Percentiles rank a stretch among this genome's conserved stretches.
phyloP scores from a whole-genome alignment of 2,329 filamentous ascomycete genomes.

The Gaeumannomyces tritici region DNA sequence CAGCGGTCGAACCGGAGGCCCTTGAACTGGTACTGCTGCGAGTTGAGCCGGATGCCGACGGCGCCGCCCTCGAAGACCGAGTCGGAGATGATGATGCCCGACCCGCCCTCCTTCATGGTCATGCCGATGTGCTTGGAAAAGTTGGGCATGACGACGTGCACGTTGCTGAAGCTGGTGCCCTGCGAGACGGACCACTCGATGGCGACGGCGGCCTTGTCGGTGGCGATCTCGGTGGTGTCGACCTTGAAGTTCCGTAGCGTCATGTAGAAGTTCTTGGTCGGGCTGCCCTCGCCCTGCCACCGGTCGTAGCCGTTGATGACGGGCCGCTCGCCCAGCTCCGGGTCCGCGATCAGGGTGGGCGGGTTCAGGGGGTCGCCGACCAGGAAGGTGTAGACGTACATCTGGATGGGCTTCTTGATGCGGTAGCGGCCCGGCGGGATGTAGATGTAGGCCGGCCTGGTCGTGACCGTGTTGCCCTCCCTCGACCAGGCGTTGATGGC shows the following conservation, averaged over 20 bases:
- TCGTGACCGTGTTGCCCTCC: slow-evolving; percentile 16
- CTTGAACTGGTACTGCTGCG: slow-evolving; percentile 4
- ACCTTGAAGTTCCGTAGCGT: slow-evolving; percentile 32
- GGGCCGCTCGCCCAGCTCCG: slow-evolving; percentile 9
- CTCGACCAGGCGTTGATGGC: slow-evolving; percentile 15
- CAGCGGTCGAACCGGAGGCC: slow-evolving; percentile 10
- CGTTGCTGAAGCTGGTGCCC: background rate
- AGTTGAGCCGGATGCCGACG: slow-evolving; percentile 4
- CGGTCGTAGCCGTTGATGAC: slow-evolving; percentile 10
- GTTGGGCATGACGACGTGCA: slow-evolving; percentile 14
- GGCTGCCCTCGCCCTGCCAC: slow-evolving; percentile 14
- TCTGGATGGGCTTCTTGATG: slow-evolving; percentile 18
- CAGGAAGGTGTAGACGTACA: slow-evolving; percentile 20
- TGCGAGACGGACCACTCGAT: slow-evolving; percentile 1
- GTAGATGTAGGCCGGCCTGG: slow-evolving; percentile 17
- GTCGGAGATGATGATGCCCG: background rate
- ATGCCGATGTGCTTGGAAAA: slow-evolving; percentile 33
- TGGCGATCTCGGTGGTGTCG: slow-evolving; percentile 27
- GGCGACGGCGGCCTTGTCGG: slow-evolving; percentile 13
- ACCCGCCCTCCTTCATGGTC: slow-evolving; percentile 19
- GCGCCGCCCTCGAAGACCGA: slow-evolving; percentile 3
- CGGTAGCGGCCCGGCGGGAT: slow-evolving; percentile 21
- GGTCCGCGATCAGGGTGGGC: slow-evolving; percentile 17
- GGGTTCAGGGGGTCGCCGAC: slow-evolving; percentile 19
- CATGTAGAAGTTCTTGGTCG: slow-evolving; percentile 25